phyloP scores from a whole-genome alignment of 2,329 filamentous ascomycete genomes.

The Trichoderma sp. region DNA sequence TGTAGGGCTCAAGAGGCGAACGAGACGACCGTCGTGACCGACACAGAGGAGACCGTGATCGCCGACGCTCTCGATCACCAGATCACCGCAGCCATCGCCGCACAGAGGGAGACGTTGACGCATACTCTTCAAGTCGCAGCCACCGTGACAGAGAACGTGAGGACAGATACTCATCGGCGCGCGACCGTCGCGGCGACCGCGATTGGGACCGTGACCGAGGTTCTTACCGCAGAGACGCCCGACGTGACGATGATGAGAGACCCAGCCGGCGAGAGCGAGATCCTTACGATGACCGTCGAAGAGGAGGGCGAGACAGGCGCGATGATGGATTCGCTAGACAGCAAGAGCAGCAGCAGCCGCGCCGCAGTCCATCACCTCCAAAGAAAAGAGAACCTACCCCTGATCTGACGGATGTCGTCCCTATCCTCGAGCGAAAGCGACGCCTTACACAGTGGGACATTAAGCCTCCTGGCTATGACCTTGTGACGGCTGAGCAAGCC shows the following conservation, averaged over 20 bases:
- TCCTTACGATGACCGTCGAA: constrained; percentile 51
- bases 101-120: constrained; percentile 77
- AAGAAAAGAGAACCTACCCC: constrained; percentile 96
- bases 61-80: constrained; percentile 85
- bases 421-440: constrained; percentile 82
- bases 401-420: constrained; percentile 83
- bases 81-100: constrained; percentile 68
- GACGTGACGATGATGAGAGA: constrained; percentile 66
- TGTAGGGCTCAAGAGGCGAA: constrained; percentile 37
- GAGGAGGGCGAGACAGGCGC: constrained; percentile 50
- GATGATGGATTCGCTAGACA: constrained; percentile 43
- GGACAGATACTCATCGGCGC: constrained; percentile 75
- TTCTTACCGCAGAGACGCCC: constrained; percentile 60
- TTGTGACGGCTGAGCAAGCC: constrained; percentile 95
- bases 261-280: constrained; percentile 61
- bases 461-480: constrained; percentile 96
- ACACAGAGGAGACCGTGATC: constrained; percentile 53
- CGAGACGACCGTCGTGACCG: constrained; percentile 42
- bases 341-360: constrained; percentile 50
- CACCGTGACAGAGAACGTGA: constrained; percentile 93
- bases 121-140: constrained; percentile 89
- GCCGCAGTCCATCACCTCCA: constrained; percentile 74
- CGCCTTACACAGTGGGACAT: constrained; percentile 99
- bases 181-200: constrained; percentile 67
- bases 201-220: constrained; percentile 75